A percentile compares a stretch with the other conserved stretches of the same genome.
Conservation (phyloP, 2,329 filamentous ascomycete species). For the Colletotrichum coccodes region DNA sequence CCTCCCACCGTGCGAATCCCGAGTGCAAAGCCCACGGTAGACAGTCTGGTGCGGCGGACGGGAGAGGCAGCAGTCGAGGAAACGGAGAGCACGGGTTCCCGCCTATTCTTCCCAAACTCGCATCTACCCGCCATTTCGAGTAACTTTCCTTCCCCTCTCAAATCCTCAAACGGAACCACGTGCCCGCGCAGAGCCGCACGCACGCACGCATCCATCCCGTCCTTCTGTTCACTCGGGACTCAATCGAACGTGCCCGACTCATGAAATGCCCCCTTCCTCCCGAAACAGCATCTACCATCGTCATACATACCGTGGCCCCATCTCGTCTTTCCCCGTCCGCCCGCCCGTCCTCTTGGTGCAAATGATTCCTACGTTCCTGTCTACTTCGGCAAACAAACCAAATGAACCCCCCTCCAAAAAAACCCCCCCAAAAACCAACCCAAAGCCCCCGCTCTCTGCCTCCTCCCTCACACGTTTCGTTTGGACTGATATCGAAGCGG, state of each 20-base stretch:
- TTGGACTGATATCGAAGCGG: slow-evolving; percentile 28
- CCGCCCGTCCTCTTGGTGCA: neutral
- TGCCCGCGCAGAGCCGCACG: slow-evolving; percentile 17
- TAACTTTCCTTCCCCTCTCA: neutral
- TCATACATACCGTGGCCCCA: neutral
- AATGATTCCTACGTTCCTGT: neutral
- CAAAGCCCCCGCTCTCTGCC: neutral
- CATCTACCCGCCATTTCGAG: slow-evolving; percentile 7
- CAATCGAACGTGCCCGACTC: neutral
- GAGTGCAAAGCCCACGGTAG: neutral
- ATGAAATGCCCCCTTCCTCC: neutral
- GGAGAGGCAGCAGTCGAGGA: neutral
- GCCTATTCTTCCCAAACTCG: neutral
- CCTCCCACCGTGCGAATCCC: neutral
- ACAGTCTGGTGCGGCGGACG: too few relatives aligned
- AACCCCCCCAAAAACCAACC: neutral
- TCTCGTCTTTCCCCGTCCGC: neutral
- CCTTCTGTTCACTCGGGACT: too few relatives aligned
- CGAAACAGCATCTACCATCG: neutral
- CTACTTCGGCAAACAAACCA: neutral
- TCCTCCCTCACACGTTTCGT: slow-evolving; percentile 29
- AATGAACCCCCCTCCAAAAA: neutral
- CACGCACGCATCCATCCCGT: neutral
- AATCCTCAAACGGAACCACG: slow-evolving; percentile 7
- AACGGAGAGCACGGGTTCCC: slow-evolving; percentile 6